phyloP scores from a whole-genome alignment of 139 green algal species.

The Diplosphaera chodatii region DNA sequence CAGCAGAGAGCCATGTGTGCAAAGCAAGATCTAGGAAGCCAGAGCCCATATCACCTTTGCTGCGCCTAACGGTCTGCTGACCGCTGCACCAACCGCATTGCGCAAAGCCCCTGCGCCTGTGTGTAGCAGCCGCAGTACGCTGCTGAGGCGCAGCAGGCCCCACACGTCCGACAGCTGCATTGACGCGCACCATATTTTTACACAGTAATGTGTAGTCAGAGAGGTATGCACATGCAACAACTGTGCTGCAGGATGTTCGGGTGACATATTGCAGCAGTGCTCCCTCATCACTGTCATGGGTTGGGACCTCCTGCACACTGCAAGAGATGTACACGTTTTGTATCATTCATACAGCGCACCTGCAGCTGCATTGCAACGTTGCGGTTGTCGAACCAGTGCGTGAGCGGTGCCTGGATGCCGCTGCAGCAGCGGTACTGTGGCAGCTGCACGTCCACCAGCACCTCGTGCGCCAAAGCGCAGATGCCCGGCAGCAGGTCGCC shows the following conservation, averaged over 20 bases:
- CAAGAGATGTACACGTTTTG: neutral
- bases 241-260: too few species aligned
- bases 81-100: too few species aligned
- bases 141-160: neutral
- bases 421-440: conserved; percentile 10
- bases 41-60: neutral
- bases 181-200: neutral
- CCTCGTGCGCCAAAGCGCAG: conserved; percentile 29
- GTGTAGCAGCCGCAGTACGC: neutral
- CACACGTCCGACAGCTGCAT: neutral
- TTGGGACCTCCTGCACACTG: too few species aligned
- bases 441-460: conserved; percentile 33
- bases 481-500: conserved; percentile 31
- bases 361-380: neutral
- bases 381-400: conserved; percentile 3
- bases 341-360: too few species aligned
- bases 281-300: too few species aligned
- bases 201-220: too few species aligned
- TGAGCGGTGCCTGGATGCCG: neutral
- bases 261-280: too few species aligned
- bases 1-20: too few species aligned
- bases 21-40: too few species aligned
- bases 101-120: neutral
- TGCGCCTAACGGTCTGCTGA: neutral
- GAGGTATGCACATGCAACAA: too few species aligned